phyloP scores from a whole-genome alignment of 768 basidiomycete genomes.

The Wakefieldia striispora region DNA sequence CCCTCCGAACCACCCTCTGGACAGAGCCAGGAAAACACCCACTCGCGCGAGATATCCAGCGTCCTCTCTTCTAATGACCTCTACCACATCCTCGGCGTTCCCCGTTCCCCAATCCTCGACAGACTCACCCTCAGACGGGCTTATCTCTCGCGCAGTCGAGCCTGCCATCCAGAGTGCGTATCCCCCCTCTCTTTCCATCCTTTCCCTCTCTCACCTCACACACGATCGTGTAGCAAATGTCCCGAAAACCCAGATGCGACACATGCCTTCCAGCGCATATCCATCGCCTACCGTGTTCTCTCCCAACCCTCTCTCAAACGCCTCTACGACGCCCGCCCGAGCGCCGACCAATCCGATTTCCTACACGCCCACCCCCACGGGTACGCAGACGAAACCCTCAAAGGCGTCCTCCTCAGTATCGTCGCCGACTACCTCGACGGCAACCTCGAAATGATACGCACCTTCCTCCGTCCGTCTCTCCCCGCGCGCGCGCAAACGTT shows the following conservation, averaged over 20 bases:
- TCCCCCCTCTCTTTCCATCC: not conserved
- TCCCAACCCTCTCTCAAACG: slow-evolving; percentile 68
- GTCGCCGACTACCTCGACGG: slow-evolving; percentile 84
- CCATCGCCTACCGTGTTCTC: slow-evolving; percentile 79
- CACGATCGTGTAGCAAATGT: slow-evolving; percentile 59
- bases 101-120: slow-evolving; percentile 50
- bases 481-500: no score
- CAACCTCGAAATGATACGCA: slow-evolving; percentile 81
- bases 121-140: slow-evolving; percentile 65
- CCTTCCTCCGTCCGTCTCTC: slow-evolving; percentile 58
- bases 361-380: slow-evolving; percentile 51
- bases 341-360: slow-evolving; percentile 44
- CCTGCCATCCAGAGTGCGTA: slow-evolving; percentile 86
- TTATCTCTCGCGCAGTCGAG: slow-evolving; percentile 70
- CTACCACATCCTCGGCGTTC: slow-evolving; percentile 70
- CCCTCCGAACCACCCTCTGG: slow-evolving; percentile 1
- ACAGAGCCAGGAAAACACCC: slow-evolving; percentile 10
- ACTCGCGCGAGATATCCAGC: slow-evolving; percentile 31
- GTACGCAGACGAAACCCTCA: slow-evolving; percentile 77
- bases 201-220: not conserved
- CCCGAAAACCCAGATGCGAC: slow-evolving; percentile 73
- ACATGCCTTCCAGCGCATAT: slow-evolving; percentile 82
- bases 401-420: slow-evolving; percentile 68
- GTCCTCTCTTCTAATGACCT: slow-evolving; percentile 65
- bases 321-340: slow-evolving; percentile 61